Conservation (phyloP, 2,329 filamentous ascomycete genomes). For the Didymella keratinophila region DNA sequence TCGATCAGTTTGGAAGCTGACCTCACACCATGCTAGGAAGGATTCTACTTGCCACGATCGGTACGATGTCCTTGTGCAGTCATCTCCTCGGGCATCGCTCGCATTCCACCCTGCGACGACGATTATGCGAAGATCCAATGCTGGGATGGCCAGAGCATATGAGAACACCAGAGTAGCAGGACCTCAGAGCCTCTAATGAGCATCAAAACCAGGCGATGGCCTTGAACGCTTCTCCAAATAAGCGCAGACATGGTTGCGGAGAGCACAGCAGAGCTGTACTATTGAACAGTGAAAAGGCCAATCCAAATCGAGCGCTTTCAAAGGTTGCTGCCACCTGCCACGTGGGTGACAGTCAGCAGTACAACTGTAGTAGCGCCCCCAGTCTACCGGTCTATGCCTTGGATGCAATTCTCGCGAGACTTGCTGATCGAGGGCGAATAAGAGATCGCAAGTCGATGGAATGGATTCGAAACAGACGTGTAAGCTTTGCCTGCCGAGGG, state of each 20-base stretch:
- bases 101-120: conserved; percentile 6
- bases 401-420: not conserved
- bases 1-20: conserved; percentile 4
- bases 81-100: not conserved
- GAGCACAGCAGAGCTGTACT: not conserved
- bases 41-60: not conserved
- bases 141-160: not conserved
- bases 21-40: not conserved
- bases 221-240: not conserved
- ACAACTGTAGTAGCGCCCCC: not conserved
- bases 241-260: not conserved
- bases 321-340: not conserved
- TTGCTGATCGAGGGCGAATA: not conserved
- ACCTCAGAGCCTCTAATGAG: not conserved
- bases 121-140: no score
- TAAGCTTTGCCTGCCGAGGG: no score
- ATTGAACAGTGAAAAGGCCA: not conserved
- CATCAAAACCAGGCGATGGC: not conserved
- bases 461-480: not conserved
- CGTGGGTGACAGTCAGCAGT: conserved; percentile 7
- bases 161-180: not conserved
- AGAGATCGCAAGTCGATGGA: not conserved
- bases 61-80: not conserved
- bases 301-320: not conserved
- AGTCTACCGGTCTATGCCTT: not conserved